Base-by-base conservation (phyloP, 2,329 filamentous ascomycete genomes). In the Chalaropsis thielavioides region DNA sequence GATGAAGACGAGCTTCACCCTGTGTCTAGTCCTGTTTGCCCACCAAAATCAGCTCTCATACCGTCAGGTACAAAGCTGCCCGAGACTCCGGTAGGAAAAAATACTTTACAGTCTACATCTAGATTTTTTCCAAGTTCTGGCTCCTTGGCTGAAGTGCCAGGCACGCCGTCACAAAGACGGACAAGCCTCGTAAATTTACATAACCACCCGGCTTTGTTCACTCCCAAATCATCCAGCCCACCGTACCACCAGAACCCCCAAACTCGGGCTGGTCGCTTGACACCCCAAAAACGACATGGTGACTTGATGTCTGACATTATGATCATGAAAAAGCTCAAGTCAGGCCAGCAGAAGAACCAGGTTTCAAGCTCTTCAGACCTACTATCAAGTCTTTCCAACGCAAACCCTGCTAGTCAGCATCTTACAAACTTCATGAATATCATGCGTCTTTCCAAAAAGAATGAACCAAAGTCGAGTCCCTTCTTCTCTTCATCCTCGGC, bases 341-440 rank as follows among this genome's bases (percentile, higher is more conserved):
- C 43, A 13, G 31, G 15, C 22, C 38, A 11, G 44, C 13, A 59
- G 13, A 58, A 17, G 40, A 49, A 46, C 2, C 40, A 22, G 24
- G 2, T n/a, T 19, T 43, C 31, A 46, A 7, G 7, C 1, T 31
- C 40, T 13, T 19, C 58, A 10, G 46, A 13, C 46, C 15, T 62
- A 46, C 27, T 67, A 1, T n/a, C 58, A 22, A 35, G 40, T 22
- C 24, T 61, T 56, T 43, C 24, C 0, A 38, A 68, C 22, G 15
- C 65, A 10, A 69, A 66, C 38, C 69, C 15, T 2, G 60, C 72
- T 3, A 66, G 68, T n/a, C 31, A 64, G 5, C 73, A 75, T 2
- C 69, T 72, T 15, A 27, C n/a, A 0, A 72, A 70, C 68, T 68
- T 76, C 17, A 65, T 54, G 13, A 63, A 68, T 15, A 63, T 63